These are phyloP conservation scores for Pleomassaria siparia DNA, from an alignment of 2,329 filamentous ascomycete species.

Conservation along the genomic window DNA sequence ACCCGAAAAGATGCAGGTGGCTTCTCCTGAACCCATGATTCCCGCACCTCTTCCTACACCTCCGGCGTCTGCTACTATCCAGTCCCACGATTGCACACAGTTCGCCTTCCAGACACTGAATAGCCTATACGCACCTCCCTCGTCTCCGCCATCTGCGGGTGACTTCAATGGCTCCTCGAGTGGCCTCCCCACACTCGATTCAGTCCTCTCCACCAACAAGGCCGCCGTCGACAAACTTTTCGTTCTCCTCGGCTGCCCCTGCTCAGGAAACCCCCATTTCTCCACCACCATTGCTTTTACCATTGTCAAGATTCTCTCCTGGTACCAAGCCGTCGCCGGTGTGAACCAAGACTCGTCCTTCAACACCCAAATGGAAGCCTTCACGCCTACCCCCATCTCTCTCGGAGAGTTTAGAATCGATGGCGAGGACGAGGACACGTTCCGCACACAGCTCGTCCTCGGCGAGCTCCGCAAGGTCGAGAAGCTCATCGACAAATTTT, in stretches of 20 bases:
- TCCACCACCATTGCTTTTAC: constrained; percentile 39
- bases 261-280: constrained; percentile 40
- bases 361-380: constrained; percentile 31
- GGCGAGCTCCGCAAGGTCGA: constrained; percentile 38
- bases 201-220: constrained; percentile 36
- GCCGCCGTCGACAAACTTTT: constrained; percentile 37
- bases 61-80: constrained; percentile 21
- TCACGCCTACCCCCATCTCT: constrained; percentile 28
- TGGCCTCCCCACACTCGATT: constrained; percentile 33
- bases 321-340: constrained; percentile 39
- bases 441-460: constrained; percentile 36
- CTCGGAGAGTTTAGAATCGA: constrained; percentile 26
- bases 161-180: constrained; percentile 28
- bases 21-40: constrained; percentile 27
- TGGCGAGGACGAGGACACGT: constrained; percentile 32
- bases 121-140: constrained; percentile 34
- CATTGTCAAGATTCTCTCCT: constrained; percentile 39
- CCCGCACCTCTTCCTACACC: constrained; percentile 34
- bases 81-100: constrained; percentile 38
- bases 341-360: constrained; percentile 19
- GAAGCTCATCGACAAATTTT: constrained; percentile 42
- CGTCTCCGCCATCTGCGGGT: constrained; percentile 24
- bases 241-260: constrained; percentile 35
- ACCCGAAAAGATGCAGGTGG: constrained; percentile 27
- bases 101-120: constrained; percentile 40